A percentile compares a stretch with the other conserved stretches of the same genome.
phyloP scores from a whole-genome alignment of 2,329 filamentous ascomycete genomes.

The Bertia moriformis region DNA sequence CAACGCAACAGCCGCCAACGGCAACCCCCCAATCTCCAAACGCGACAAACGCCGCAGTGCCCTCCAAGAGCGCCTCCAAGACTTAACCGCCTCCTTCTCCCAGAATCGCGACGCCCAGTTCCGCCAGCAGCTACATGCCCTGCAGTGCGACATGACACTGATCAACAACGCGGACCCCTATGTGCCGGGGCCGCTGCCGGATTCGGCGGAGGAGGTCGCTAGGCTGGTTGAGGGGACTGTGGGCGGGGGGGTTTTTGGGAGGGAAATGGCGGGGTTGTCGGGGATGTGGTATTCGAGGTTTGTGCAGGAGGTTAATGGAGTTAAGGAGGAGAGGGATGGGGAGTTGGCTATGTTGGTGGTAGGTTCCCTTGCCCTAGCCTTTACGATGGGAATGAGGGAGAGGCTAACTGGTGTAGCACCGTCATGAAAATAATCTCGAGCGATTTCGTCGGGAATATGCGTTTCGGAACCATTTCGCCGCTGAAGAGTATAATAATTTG shows the following conservation, averaged over 20 bases:
- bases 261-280: constrained; percentile 40
- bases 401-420: constrained; percentile 25
- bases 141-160: constrained; percentile 51
- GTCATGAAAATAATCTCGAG: constrained; percentile 36
- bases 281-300: constrained; percentile 47
- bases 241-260: constrained; percentile 29
- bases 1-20: no score
- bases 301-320: constrained; percentile 46
- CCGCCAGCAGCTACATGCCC: constrained; percentile 44
- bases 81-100: constrained; percentile 43
- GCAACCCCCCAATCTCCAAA: constrained; percentile 29
- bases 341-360: constrained; percentile 44
- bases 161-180: constrained; percentile 49
- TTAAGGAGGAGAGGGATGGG: constrained; percentile 44
- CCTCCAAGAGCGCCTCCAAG: constrained; percentile 43
- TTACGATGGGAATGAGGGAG: background rate
- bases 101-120: constrained; percentile 49
- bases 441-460: constrained; percentile 39
- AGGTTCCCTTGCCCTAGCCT: constrained; percentile 10
- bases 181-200: constrained; percentile 38
- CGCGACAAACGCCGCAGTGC: constrained; percentile 48
- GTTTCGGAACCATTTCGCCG: constrained; percentile 45
- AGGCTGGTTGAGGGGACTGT: constrained; percentile 29
- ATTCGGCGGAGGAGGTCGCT: constrained; percentile 38
- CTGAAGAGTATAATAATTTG: constrained; percentile 45